Percentiles rank a stretch among this genome's conserved stretches.
phyloP scores from a whole-genome alignment of 352 stramenopile genomes.

The Aphanomyces stellatus region DNA sequence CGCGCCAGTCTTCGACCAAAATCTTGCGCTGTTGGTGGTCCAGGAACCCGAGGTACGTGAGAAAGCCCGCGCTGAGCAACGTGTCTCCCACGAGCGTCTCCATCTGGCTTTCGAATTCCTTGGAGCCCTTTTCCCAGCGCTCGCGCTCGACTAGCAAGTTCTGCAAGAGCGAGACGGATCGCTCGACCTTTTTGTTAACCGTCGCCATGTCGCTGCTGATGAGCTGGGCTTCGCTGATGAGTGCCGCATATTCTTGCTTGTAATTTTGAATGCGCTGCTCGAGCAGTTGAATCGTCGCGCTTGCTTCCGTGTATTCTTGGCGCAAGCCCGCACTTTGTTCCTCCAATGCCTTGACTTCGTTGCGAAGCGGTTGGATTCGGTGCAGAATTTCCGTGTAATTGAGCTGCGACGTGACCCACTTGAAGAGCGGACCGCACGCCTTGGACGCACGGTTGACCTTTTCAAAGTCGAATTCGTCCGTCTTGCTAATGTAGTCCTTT shows the following conservation, averaged over 20 bases:
- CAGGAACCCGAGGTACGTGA: constrained; percentile 99
- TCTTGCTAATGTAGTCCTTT: constrained; percentile 93
- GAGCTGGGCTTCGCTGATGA: constrained; percentile 96
- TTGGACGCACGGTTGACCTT: constrained; percentile 91
- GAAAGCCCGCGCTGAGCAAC: constrained; percentile 92
- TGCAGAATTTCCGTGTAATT: constrained; percentile 98
- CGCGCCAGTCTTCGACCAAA: constrained; percentile 93
- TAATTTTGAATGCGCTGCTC: constrained; percentile 96
- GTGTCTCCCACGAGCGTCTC: constrained; percentile 96
- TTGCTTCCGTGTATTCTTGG: constrained; percentile 87
- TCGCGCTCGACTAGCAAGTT: constrained; percentile 97
- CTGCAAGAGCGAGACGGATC: constrained; percentile 96
- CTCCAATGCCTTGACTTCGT: constrained; percentile 97
- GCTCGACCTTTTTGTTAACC: constrained; percentile 96
- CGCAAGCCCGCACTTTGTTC: constrained; percentile 89
- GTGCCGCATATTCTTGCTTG: constrained; percentile 97
- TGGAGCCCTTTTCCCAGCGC: constrained; percentile 95
- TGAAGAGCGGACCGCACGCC: constrained; percentile 98
- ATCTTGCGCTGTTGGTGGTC: constrained; percentile 95
- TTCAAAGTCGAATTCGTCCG: constrained; percentile 85
- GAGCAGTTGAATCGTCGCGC: constrained; percentile 90
- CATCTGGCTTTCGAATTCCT: constrained; percentile 95
- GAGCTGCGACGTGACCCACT: constrained; percentile 98
- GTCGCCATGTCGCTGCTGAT: constrained; percentile 98
- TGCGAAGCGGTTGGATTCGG: constrained; percentile 96